Evolutionary conservation across 2,329 filamentous ascomycete genomes (phyloP).

Genomic region (Penicillium sp.): DNA sequence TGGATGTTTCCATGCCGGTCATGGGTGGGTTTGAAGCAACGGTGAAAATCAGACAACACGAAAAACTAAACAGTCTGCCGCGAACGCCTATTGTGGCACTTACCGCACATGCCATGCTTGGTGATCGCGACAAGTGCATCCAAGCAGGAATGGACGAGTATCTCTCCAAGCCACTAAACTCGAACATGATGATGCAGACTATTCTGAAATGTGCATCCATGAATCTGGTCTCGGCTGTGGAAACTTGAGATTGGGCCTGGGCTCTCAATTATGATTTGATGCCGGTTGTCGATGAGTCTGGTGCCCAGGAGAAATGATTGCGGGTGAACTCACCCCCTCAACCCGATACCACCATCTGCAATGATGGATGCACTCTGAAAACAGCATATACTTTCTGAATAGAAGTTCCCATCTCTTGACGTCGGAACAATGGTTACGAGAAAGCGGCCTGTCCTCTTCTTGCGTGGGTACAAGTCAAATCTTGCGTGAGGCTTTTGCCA

Average conservation of each 20-base stretch:
- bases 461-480: no score
- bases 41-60: constrained; percentile 87
- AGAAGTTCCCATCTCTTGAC: neutral
- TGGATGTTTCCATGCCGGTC: constrained; percentile 97
- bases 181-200: constrained; percentile 75
- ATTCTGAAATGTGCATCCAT: constrained; percentile 27
- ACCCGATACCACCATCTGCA: neutral
- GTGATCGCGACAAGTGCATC: constrained; percentile 91
- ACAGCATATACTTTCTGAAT: neutral
- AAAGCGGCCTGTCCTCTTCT: neutral
- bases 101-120: constrained; percentile 94
- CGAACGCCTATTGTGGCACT: constrained; percentile 90
- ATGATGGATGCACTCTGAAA: neutral
- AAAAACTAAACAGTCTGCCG: constrained; percentile 72
- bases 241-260: neutral
- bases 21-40: constrained; percentile 97
- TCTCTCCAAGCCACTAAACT: constrained; percentile 86
- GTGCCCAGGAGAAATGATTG: neutral
- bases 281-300: neutral
- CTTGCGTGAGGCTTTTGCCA: no score
- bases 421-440: neutral
- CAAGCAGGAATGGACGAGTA: constrained; percentile 98
- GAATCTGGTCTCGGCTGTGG: constrained; percentile 19
- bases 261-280: neutral
- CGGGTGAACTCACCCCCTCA: neutral